Base-by-base conservation (phyloP, 805 yeast species). In the Wickerhamomyces silvicola region DNA sequence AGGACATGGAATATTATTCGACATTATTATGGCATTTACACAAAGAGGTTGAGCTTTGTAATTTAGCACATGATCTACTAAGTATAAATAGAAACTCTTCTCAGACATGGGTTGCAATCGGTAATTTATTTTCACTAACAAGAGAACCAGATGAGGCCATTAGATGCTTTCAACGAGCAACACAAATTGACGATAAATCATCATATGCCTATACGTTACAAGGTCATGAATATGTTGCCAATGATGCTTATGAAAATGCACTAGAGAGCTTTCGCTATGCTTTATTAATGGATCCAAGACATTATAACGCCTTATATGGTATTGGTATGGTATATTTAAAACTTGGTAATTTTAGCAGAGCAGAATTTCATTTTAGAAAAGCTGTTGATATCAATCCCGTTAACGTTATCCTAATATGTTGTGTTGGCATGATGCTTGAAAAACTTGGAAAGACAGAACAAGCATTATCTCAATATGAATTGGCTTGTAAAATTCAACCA, bases 231-330 rank as follows among this genome's bases (percentile, higher is more conserved):
- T 77, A 74, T 50, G 75, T 85, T 21, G 71, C 90, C 2, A 85
- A 75, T 48, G 98, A 94, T 59, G 87, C 94, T 22, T 84, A 81
- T 59, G 96, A 87, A 52, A 73, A 78, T 51, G 97, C 98, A 0
- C 70, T 82, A 39, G 84, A 81, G 35, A 75, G 85, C 39, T 92
- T 87, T 67, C 60, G 95, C 22, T 66, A 68, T 40, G 94, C 96
- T 4, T 65, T 92, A 28, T 62, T 80, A 16, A 68, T 78, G 25
- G 95, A 90, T 48, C 69, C 79, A 28, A 67, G 87, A 36, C 96
- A 86, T 53, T 92, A 88, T 57, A 92, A 90, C 57, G 97, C 97
- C 0, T 76, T 88, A 49, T 92, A 92, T 50, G 98, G 98, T 18
- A 72, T 92, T 35, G 98, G 97, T 7, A 86, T 87, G 90, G 94